A percentile compares a stretch with the other conserved stretches of the same genome.
Conservation (phyloP, 2,329 filamentous ascomycete genomes). For the Fusarium hainanense region DNA sequence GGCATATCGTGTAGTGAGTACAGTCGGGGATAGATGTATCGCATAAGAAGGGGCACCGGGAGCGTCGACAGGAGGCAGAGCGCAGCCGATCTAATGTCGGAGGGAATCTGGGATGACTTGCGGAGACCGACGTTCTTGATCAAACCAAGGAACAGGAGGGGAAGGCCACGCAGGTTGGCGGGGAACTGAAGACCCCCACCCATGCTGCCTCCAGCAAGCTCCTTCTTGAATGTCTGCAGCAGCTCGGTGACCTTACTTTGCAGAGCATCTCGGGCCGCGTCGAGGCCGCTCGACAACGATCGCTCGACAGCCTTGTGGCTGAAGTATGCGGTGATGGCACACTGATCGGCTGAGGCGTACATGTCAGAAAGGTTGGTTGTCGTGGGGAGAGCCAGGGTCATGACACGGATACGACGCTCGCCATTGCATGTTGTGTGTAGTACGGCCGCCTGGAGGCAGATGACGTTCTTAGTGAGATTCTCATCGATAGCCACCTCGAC, state of each 20-base stretch:
- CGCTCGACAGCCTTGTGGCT: conserved; percentile 97
- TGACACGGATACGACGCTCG: conserved; percentile 91
- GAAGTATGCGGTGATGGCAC: conserved; percentile 92
- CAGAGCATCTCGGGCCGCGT: conserved; percentile 89
- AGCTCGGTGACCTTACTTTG: conserved; percentile 94
- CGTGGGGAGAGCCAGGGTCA: conserved; percentile 92
- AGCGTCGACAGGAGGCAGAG: conserved; percentile 94
- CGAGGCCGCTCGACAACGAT: conserved; percentile 84
- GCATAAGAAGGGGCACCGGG: conserved; percentile 87
- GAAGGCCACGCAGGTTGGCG: conserved; percentile 87
- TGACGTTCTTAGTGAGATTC: conserved; percentile 87
- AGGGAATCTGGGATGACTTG: conserved; percentile 92
- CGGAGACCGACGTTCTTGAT: conserved; percentile 96
- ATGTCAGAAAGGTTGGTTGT: conserved; percentile 90
- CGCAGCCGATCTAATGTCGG: conserved; percentile 91
- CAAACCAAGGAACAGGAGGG: conserved; percentile 89
- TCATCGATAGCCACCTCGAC: conserved; percentile 99
- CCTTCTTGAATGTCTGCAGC: conserved; percentile 95
- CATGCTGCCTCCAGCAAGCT: conserved; percentile 94
- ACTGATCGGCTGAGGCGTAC: conserved; percentile 94
- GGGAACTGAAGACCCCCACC: conserved; percentile 95
- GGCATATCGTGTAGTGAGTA: conserved; percentile 98
- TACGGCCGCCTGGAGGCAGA: conserved; percentile 93
- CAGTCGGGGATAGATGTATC: conserved; percentile 88
- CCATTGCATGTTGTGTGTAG: conserved; percentile 98